Evolutionary conservation across 257 asterid species (phyloP), one percentile per base, ranked within the genome.

Genomic region (Solanum pimpinellifolium): DNA sequence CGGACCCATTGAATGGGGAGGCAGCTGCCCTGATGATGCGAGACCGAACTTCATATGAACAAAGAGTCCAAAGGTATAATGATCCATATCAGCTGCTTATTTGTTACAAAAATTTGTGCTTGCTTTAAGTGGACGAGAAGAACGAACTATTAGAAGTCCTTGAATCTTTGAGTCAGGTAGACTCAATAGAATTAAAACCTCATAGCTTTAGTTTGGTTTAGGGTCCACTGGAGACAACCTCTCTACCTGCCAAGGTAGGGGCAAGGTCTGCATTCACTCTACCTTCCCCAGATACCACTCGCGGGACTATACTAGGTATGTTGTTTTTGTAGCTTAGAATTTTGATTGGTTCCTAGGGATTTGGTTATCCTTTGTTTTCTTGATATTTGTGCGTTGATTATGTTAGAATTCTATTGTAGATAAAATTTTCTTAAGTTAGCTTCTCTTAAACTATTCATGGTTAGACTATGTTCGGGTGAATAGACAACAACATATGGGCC

Each of bases 21-120:
- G 99, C 99, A 68, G 98, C 98, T 66, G 98, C 98, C 87, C 85
- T 97, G 76, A 91, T 96, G 99, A 92, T 93, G 96, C 98, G 99
- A 27, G 99, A 97, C 83, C 92, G 93, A 83, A 49, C 92, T 90
- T 92, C 96, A 18, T 97, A 96, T 56, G 98, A 97, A n/a, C 95
- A 88, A 83, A 91, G 89, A 89, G 99, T 97, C 31, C 83, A 96
- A 94, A 97, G 99, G 99, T 97, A 91, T 78, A n/a, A 21, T 39
- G 31, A 23, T 59, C n/a, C 83, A 60, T 86, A 75, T 83, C 83
- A 7, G 82, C 35, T 33, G 35, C 72, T 69, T 52, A 21, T 44
- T 16, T 68, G 80, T 85, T 74, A 31, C 8, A 46, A 27, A 25
- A 31, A 47, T 9, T 69, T 9, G 23, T 44, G 9, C 66, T 47